A percentile compares a stretch with the other conserved stretches of the same genome.
phyloP scores from a whole-genome alignment of 805 yeast genomes.

The Saccharomycopsis oosterbeekiorum region DNA sequence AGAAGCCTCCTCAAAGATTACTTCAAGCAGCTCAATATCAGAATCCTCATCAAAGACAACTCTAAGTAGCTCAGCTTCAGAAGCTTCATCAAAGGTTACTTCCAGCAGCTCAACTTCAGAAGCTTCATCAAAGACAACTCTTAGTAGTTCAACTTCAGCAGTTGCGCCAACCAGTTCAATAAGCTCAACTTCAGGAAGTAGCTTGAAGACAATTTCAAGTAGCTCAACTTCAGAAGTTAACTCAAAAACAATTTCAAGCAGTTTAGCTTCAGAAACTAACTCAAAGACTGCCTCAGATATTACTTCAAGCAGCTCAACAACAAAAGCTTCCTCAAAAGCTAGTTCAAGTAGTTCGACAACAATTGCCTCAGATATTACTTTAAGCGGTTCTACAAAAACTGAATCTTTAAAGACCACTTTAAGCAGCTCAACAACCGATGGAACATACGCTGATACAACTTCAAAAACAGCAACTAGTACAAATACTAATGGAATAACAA shows the following conservation, averaged over 20 bases:
- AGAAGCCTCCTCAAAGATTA: neutral
- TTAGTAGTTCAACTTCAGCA: neutral
- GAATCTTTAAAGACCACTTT: neutral
- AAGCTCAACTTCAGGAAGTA: no score
- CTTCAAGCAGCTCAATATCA: no score
- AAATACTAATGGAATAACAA: neutral
- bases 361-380: neutral
- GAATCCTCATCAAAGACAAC: neutral
- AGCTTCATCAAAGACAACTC: neutral
- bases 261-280: neutral
- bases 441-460: no score
- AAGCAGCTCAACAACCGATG: neutral
- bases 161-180: neutral
- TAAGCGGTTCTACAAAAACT: no score
- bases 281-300: no score
- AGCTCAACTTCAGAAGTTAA: no score
- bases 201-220: no score
- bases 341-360: neutral
- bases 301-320: neutral
- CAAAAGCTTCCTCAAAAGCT: neutral
- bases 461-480: no score
- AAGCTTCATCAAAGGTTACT: no score
- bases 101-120: neutral
- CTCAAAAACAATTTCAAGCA: neutral
- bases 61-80: neutral